Conservation (phyloP, 176 grass and related monocot genomes). For the Zea mays region Zm-B73-REFERENCE-NAM-5.0 NC_050102.1:149285001-149285500, state of each 20-base stretch:
- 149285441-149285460: not conserved
- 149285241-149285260: not conserved
- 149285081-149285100: not conserved
- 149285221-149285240: not conserved
- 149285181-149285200: not conserved
- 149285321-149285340: not conserved
- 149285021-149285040: not conserved
- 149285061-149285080: slow-evolving; percentile 20
- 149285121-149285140: not conserved
- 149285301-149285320: not conserved
- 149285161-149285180: no score
- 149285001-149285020: no score
- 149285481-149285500: not conserved
- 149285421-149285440: not conserved
- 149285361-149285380: not conserved
- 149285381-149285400: not conserved
- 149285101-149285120: not conserved
- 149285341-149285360: not conserved
- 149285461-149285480: no score
- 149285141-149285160: not conserved
- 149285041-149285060: not conserved
- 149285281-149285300: not conserved
- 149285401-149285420: not conserved
- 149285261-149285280: not conserved
- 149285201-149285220: not conserved